phyloP scores from a whole-genome alignment of 352 stramenopile species.

The Elongisporangium undulatum region DNA sequence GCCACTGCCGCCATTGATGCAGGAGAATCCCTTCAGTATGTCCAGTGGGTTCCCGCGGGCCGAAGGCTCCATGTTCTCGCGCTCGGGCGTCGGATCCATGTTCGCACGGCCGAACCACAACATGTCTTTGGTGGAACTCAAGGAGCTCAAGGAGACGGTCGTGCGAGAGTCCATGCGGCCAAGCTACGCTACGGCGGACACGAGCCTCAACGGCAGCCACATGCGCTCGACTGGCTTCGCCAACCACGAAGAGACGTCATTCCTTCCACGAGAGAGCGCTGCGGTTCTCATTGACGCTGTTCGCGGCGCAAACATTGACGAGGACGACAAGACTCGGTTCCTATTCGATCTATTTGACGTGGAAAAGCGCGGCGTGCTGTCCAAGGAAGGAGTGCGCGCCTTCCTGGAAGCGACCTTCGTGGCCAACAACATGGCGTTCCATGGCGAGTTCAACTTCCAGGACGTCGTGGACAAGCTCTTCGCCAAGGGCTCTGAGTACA shows the following conservation, averaged over 20 bases:
- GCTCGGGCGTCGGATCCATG: constrained; percentile 11
- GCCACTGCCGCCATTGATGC: background rate
- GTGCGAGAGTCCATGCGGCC: constrained; percentile 22
- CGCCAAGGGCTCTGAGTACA: constrained; percentile 25
- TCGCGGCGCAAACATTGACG: constrained; percentile 33
- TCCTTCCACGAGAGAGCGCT: constrained; percentile 48
- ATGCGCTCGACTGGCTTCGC: constrained; percentile 4
- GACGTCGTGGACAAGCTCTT: constrained; percentile 52
- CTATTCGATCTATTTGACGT: constrained; percentile 68
- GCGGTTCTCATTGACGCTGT: constrained; percentile 58
- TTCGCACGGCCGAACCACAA: constrained; percentile 13
- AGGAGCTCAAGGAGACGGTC: constrained; percentile 34
- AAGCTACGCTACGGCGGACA: constrained; percentile 2
- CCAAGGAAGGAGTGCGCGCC: constrained; percentile 37
- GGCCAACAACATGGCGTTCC: constrained; percentile 47
- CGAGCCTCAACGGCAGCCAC: constrained; percentile 1
- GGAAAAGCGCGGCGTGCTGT: constrained; percentile 34
- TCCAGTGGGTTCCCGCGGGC: background rate
- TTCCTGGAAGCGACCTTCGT: constrained; percentile 60
- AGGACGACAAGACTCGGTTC: constrained; percentile 55
- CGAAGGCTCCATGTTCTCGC: background rate
- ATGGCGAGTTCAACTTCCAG: constrained; percentile 43
- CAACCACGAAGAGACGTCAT: constrained; percentile 6
- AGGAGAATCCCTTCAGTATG: background rate
- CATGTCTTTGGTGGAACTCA: constrained; percentile 27